Conservation (phyloP, 208 protist genomes). For the Leishmania braziliensis region DNA sequence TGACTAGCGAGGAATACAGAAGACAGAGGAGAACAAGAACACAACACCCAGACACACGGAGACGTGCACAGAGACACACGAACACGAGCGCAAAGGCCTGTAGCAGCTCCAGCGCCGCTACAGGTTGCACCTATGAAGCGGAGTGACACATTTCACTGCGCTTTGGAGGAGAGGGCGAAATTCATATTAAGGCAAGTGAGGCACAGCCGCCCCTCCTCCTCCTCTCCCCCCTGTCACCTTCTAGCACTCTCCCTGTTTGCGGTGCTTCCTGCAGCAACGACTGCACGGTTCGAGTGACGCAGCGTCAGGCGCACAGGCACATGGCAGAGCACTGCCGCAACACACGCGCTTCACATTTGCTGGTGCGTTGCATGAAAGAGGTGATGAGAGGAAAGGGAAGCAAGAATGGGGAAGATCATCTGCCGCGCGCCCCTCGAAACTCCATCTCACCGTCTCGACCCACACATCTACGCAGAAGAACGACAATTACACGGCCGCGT, state of each 20-base stretch:
- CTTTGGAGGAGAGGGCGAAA: not conserved
- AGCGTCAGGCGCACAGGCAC: not conserved
- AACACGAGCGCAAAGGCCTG: not conserved
- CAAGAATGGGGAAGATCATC: not conserved
- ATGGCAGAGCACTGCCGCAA: not conserved
- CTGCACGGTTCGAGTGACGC: not conserved
- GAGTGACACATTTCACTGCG: not conserved
- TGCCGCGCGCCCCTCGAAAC: not conserved
- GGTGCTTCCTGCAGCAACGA: not conserved
- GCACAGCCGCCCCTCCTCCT: not conserved
- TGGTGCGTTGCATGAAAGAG: not conserved
- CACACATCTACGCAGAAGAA: not conserved
- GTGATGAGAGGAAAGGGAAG: not conserved
- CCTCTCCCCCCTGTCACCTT: not conserved
- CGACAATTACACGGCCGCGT: not conserved
- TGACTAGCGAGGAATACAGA: not conserved
- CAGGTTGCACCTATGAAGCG: not conserved
- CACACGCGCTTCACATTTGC: not conserved
- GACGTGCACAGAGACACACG: not conserved
- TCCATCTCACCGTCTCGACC: not conserved
- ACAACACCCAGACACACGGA: not conserved
- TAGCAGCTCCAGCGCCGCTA: not conserved
- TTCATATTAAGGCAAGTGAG: not conserved
- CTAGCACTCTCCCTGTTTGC: not conserved
- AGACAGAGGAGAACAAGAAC: not conserved